Percentiles rank a stretch among this genome's conserved stretches.
These are phyloP conservation scores for Monilinia vaccinii-corymbosi DNA, from an alignment of 2,329 filamentous ascomycete species.

Conservation along the genomic window DNA sequence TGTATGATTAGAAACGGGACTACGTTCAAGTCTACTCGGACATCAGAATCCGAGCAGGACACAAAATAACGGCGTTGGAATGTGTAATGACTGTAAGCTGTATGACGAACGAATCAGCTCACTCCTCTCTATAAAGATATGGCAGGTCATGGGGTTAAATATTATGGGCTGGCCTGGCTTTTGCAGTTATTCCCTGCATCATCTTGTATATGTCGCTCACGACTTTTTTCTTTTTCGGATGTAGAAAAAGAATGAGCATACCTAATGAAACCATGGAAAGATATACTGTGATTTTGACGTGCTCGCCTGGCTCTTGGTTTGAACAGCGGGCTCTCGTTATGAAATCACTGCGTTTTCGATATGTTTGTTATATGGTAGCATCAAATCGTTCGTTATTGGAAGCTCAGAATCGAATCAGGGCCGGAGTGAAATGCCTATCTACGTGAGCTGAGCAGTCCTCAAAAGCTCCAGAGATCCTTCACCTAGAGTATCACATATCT, in stretches of 20 bases:
- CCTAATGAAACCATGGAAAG: conserved; percentile 3
- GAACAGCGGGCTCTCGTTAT: neutral
- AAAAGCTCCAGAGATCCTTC: too few relatives aligned
- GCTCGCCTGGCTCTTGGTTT: neutral
- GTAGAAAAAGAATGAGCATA: neutral
- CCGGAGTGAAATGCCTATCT: too few relatives aligned
- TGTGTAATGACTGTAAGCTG: conserved; percentile 10
- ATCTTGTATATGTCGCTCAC: conserved; percentile 8
- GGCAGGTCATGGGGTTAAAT: conserved; percentile 1
- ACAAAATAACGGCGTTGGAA: conserved; percentile 8
- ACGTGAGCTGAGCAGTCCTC: too few relatives aligned
- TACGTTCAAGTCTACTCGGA: conserved; percentile 1
- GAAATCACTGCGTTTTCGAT: neutral
- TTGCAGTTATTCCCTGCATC: conserved; percentile 1
- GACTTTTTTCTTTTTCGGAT: neutral
- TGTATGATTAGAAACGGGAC: conserved; percentile 10
- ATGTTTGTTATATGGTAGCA: too few relatives aligned
- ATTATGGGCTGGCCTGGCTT: neutral
- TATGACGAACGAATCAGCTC: conserved; percentile 8
- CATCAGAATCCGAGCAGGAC: neutral
- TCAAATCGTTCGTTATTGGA: too few relatives aligned
- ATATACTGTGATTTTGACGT: neutral
- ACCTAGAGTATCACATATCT: too few relatives aligned
- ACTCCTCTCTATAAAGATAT: conserved; percentile 10
- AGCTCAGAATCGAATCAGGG: too few relatives aligned